Evolutionary conservation across 2,329 filamentous ascomycete genomes (phyloP).

Genomic region (Aspergillus sp.): DNA sequence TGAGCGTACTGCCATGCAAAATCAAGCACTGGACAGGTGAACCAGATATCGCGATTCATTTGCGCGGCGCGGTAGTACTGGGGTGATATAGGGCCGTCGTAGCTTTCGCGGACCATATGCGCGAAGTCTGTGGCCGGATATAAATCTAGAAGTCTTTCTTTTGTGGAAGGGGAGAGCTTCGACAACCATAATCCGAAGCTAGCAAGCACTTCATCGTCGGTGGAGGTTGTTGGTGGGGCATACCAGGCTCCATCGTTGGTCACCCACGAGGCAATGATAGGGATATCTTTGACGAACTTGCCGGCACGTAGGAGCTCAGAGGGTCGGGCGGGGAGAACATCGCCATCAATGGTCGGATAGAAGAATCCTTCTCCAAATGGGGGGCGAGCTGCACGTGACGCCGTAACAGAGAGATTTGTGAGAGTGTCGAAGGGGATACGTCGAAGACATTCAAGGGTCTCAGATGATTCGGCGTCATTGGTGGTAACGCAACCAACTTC

Average conservation of each 20-base stretch:
- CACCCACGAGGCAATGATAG: conserved; percentile 22
- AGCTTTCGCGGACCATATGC: conserved; percentile 11
- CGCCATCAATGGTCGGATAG: conserved; percentile 27
- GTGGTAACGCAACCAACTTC: conserved; percentile 13
- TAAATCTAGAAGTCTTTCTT: conserved; percentile 22
- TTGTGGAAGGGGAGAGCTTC: conserved; percentile 15
- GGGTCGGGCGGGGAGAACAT: conserved; percentile 28
- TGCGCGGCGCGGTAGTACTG: conserved; percentile 41
- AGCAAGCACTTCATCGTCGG: conserved; percentile 20
- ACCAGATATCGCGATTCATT: conserved; percentile 36
- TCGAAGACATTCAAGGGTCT: conserved; percentile 27
- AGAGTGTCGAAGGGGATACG: conserved; percentile 16
- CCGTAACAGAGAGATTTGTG: conserved; percentile 29
- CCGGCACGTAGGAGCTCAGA: conserved; percentile 30
- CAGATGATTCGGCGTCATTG: conserved; percentile 3
- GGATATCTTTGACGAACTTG: conserved; percentile 23
- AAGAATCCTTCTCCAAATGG: conserved; percentile 24
- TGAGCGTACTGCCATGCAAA: conserved; percentile 36
- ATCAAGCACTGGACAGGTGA: conserved; percentile 35
- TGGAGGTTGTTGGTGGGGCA: conserved; percentile 14
- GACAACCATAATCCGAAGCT: conserved; percentile 23
- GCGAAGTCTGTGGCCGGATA: conserved; percentile 23
- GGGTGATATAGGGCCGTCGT: conserved; percentile 23
- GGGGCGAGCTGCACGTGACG: conserved; percentile 23
- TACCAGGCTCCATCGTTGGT: conserved; percentile 26